A percentile compares a stretch with the other conserved stretches of the same genome.
Conservation (phyloP, 1,139 yeast genomes). For the Kodamaea arcana region DNA sequence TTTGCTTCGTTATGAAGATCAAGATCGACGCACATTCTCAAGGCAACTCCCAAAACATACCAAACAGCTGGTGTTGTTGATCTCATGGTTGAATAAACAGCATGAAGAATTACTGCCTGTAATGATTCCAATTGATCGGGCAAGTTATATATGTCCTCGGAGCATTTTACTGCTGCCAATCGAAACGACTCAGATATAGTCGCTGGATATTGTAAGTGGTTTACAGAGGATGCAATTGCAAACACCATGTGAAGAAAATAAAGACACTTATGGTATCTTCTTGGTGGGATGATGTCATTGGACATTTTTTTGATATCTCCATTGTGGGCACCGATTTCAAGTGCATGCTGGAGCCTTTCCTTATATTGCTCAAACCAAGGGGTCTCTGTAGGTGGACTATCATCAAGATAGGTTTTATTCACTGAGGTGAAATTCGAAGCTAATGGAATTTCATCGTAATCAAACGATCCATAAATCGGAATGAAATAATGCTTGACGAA, state of each 20-base stretch:
- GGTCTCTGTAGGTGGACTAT: conserved; percentile 15
- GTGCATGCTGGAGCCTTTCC: conserved; percentile 22
- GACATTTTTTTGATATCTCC: conserved; percentile 24
- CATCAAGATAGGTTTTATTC: conserved; percentile 21
- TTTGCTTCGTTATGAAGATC: conserved; percentile 68
- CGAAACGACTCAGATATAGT: conserved; percentile 70
- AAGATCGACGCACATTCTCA: conserved; percentile 75
- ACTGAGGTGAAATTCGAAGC: conserved; percentile 60
- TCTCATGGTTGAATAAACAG: conserved; percentile 69
- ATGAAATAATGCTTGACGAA: conserved; percentile 63
- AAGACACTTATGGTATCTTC: conserved; percentile 36
- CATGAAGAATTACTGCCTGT: conserved; percentile 65
- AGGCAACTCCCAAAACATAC: conserved; percentile 80
- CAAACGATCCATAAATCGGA: conserved; percentile 73
- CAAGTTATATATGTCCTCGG: conserved; percentile 51
- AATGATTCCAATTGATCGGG: conserved; percentile 63
- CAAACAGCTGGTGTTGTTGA: conserved; percentile 88
- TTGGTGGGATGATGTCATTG: conserved; percentile 43
- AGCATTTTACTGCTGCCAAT: conserved; percentile 55
- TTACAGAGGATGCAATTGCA: conserved; percentile 76
- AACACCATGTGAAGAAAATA: conserved; percentile 71
- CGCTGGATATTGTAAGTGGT: conserved; percentile 65
- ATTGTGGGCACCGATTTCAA: conserved; percentile 7
- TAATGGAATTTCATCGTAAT: conserved; percentile 47
- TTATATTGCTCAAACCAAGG: conserved; percentile 47